Base-by-base conservation (phyloP, 1,139 yeast genomes). In the Schizosaccharomyces versatilis region DNA sequence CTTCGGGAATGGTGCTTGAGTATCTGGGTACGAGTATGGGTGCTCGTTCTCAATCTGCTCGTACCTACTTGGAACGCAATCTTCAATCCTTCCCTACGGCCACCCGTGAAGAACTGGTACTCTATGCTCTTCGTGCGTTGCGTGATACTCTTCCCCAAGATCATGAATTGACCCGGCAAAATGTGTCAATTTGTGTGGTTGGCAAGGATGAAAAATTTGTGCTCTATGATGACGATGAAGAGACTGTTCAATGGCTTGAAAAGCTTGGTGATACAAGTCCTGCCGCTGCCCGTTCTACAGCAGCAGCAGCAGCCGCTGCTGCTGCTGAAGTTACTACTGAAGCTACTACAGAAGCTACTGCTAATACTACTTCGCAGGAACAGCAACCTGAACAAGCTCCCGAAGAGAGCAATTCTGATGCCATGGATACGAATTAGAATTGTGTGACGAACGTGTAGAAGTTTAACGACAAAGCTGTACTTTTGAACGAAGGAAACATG, bases 11-110 rank as follows among this genome's bases (percentile, higher is more conserved):
- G 38, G 94, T 83, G 32, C 73, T 86, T 65, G 97, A 90, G 67
- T 84, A 88, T 66, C 78, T 74, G 62, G 98, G 95, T 47, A 82
- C 96, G 9, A 95, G 98, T 49, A 86, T 90, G 65, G 99, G 99
- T 53, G 98, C 99, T 14, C 78, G 99, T 66, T 86, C 97, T 1
- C 99, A 90, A 70, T 97, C 97, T 53, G 96, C 96, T 14, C 78
- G 95, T 70, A 90, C 99, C 1, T 90, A 86, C 64, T 72, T 93
- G 66, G 98, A 90, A 68, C 79, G 95, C 66, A 80, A 81, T 59
- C 74, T 80, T 65, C 86, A 83, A 41, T 71, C 73, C 47, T 83
- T 84, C 62, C 72, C 54, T 2, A 36, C 53, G 39, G 76, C 81
- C 8, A 67, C 76, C 10, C 72, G 80, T 55, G 94, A 85, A 62